Percentiles rank a stretch among this genome's conserved stretches.
phyloP scores from a whole-genome alignment of 176 grass and related monocot species.

The Rhynchospora pubera region DNA sequence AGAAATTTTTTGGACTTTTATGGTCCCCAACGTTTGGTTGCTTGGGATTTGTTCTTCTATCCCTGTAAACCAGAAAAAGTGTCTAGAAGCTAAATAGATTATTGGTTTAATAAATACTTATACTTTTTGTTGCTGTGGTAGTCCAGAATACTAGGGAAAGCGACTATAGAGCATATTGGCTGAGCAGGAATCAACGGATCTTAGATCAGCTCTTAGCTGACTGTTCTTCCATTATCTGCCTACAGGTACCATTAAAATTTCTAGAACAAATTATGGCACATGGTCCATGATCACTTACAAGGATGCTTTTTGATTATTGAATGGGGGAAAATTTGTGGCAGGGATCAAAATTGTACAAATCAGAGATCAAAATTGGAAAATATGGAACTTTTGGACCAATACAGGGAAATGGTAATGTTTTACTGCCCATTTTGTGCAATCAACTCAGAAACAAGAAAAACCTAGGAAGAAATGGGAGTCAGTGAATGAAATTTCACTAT shows the following conservation, averaged over 20 bases:
- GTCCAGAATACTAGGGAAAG: slow-evolving; percentile 76
- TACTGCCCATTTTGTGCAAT: not conserved
- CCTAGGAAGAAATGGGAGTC: too few species aligned
- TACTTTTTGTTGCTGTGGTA: slow-evolving; percentile 16
- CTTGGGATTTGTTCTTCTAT: not conserved
- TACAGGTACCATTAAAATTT: slow-evolving; percentile 40
- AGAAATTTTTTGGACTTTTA: not conserved
- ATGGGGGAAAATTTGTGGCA: not conserved
- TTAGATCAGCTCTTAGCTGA: slow-evolving; percentile 67
- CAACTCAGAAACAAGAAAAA: not conserved
- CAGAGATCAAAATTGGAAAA: not conserved
- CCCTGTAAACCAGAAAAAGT: not conserved
- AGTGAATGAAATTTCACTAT: too few species aligned
- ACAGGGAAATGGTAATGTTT: not conserved
- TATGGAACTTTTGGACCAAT: not conserved
- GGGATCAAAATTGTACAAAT: too few species aligned
- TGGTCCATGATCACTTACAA: not conserved
- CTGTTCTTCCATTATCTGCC: slow-evolving; percentile 81
- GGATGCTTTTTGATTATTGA: not conserved
- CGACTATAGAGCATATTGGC: slow-evolving; percentile 59
- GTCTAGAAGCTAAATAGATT: not conserved
- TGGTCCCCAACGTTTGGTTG: not conserved
- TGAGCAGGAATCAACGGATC: slow-evolving; percentile 73
- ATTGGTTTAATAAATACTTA: not conserved
- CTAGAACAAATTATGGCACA: not conserved